Conservation (phyloP, 345 rosid species). For the Ceriops decandra region DNA sequence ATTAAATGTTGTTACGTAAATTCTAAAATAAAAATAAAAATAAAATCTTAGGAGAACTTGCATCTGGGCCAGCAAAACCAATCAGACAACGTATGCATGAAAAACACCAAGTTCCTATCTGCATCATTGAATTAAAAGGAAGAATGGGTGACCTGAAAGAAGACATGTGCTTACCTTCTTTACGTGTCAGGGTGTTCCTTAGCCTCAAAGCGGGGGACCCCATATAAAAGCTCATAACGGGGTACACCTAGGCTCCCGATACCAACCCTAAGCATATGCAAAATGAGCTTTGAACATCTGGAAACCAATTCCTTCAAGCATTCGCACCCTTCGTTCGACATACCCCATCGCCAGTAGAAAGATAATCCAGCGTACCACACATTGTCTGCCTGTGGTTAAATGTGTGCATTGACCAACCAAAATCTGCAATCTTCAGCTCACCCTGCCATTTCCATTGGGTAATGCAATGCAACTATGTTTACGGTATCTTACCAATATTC, state of each 20-base stretch:
- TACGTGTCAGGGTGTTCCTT: constrained; percentile 89
- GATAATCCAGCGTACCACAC: constrained; percentile 97
- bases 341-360: constrained; percentile 99
- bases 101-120: too few relatives aligned
- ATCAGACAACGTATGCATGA: too few relatives aligned
- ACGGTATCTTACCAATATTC: background rate
- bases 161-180: constrained; percentile 47
- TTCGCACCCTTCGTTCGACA: background rate
- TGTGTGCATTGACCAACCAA: constrained; percentile 99
- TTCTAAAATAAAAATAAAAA: too few relatives aligned
- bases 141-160: too few relatives aligned
- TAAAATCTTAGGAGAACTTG: too few relatives aligned
- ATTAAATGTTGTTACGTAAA: too few relatives aligned
- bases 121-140: too few relatives aligned
- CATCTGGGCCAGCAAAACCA: too few relatives aligned
- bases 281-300: background rate
- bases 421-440: constrained; percentile 97
- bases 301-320: background rate
- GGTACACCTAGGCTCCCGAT: constrained; percentile 62
- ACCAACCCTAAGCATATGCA: constrained; percentile 45
- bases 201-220: constrained; percentile 90
- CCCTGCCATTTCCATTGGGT: constrained; percentile 42
- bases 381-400: constrained; percentile 88
- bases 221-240: constrained; percentile 39
- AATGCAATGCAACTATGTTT: too few relatives aligned